Percentiles rank a stretch among this genome's conserved stretches.
phyloP scores from a whole-genome alignment of 2,329 filamentous ascomycete genomes.

The Alternaria burnsii region DNA sequence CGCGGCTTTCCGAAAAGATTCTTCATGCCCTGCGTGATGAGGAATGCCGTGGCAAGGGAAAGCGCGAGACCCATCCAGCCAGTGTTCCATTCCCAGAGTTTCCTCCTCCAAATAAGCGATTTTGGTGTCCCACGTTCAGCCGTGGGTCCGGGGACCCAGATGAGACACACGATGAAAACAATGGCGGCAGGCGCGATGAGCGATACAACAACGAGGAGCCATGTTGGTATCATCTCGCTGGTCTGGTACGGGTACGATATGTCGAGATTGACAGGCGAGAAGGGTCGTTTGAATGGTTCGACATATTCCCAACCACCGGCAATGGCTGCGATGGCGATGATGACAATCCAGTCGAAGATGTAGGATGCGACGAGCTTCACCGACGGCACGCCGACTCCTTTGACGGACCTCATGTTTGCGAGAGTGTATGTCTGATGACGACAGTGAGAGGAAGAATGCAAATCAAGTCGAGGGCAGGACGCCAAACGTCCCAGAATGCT shows the following conservation, averaged over 20 bases:
- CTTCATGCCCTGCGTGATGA: constrained; percentile 88
- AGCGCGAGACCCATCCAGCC: constrained; percentile 85
- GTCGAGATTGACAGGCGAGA: constrained; percentile 74
- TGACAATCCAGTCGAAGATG: constrained; percentile 76
- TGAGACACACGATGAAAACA: constrained; percentile 72
- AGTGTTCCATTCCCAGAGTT: constrained; percentile 89
- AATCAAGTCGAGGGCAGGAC: neutral
- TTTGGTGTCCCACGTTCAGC: constrained; percentile 70
- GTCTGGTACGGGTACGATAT: constrained; percentile 80
- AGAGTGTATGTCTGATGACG: constrained; percentile 7
- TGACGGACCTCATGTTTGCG: constrained; percentile 37
- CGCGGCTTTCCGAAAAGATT: constrained; percentile 72
- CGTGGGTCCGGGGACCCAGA: constrained; percentile 76
- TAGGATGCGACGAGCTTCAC: constrained; percentile 70
- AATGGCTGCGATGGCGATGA: constrained; percentile 66
- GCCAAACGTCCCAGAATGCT: constrained; percentile 13
- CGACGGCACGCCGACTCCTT: constrained; percentile 49
- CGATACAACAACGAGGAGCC: constrained; percentile 70
- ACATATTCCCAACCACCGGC: constrained; percentile 67
- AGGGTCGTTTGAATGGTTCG: constrained; percentile 73
- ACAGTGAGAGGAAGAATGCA: constrained; percentile 5
- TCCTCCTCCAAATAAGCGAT: constrained; percentile 76
- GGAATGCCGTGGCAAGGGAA: constrained; percentile 74
- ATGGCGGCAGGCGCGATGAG: constrained; percentile 71
- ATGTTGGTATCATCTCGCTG: constrained; percentile 75